Conservation (phyloP, 257 asterid species). For the Petunia axillaris region DNA sequence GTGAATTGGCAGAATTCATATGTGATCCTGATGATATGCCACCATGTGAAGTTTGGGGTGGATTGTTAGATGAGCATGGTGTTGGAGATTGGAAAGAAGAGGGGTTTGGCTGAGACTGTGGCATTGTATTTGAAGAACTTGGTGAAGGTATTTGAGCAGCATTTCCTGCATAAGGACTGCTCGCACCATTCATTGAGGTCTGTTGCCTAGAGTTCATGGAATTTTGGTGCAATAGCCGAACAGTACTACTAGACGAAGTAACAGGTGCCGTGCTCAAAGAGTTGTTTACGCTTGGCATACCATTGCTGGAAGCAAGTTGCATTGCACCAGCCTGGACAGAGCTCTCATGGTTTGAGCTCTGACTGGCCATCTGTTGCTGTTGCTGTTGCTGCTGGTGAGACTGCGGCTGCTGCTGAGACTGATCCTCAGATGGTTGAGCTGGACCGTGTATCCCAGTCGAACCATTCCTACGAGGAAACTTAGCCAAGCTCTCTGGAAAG, state of each 20-base stretch:
- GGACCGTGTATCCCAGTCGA: slow-evolving; percentile 65
- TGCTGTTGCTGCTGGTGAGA: slow-evolving; percentile 43
- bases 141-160: slow-evolving; percentile 72
- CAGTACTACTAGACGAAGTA: slow-evolving; percentile 49
- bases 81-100: slow-evolving; percentile 75
- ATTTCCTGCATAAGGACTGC: slow-evolving; percentile 58
- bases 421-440: slow-evolving; percentile 64
- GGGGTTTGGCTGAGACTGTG: slow-evolving; percentile 56
- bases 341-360: slow-evolving; percentile 56
- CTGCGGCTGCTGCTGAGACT: slow-evolving; percentile 40
- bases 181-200: slow-evolving; percentile 46
- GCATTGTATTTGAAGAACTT: slow-evolving; percentile 57
- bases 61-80: slow-evolving; percentile 69
- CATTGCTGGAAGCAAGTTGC: slow-evolving; percentile 59
- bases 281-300: slow-evolving; percentile 50
- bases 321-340: slow-evolving; percentile 47
- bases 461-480: slow-evolving; percentile 76
- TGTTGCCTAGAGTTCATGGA: slow-evolving; percentile 76
- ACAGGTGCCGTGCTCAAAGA: slow-evolving; percentile 47
- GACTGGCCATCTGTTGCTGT: slow-evolving; percentile 60
- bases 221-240: slow-evolving; percentile 69
- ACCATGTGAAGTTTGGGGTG: slow-evolving; percentile 53
- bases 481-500: slow-evolving; percentile 83
- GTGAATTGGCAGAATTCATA: slow-evolving; percentile 53
- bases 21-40: slow-evolving; percentile 51